These are phyloP conservation scores for Soucietia sequanensis DNA, from an alignment of 805 yeast genomes.

Conservation along the genomic window DNA sequence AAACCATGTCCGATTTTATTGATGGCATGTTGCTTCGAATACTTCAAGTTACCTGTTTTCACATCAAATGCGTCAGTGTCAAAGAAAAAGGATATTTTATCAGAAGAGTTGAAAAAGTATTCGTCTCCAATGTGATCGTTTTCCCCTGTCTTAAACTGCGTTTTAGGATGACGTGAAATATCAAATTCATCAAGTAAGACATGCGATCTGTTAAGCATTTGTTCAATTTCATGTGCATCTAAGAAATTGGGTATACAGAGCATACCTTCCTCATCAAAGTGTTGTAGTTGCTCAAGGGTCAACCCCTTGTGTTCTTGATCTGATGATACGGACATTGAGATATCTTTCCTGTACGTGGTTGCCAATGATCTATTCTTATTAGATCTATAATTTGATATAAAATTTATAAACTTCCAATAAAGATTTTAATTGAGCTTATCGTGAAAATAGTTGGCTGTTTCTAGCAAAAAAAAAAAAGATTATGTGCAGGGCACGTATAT, in stretches of 20 bases:
- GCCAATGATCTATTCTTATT: too few species aligned
- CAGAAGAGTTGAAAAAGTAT: constrained; percentile 67
- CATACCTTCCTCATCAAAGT: constrained; percentile 58
- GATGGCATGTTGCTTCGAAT: constrained; percentile 55
- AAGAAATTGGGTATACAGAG: constrained; percentile 59
- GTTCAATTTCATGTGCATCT: constrained; percentile 34
- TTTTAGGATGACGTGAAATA: constrained; percentile 58
- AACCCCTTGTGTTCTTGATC: too few species aligned
- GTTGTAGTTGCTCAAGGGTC: constrained; percentile 47
- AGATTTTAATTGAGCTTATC: background rate
- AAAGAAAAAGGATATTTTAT: constrained; percentile 66
- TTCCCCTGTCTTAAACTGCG: constrained; percentile 63
- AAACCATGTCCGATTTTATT: constrained; percentile 82
- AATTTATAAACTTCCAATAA: too few species aligned
- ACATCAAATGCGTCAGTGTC: constrained; percentile 67
- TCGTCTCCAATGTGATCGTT: constrained; percentile 68
- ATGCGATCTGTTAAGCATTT: constrained; percentile 43
- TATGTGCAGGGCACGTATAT: background rate
- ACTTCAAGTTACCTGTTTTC: constrained; percentile 46
- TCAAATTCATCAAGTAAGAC: constrained; percentile 50
- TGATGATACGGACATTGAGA: too few species aligned
- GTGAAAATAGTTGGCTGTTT: background rate
- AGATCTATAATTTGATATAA: too few species aligned
- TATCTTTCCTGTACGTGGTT: too few species aligned
- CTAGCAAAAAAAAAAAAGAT: background rate